Base-by-base conservation (phyloP, 345 rosid species). In the Tarenaya hassleriana region DNA sequence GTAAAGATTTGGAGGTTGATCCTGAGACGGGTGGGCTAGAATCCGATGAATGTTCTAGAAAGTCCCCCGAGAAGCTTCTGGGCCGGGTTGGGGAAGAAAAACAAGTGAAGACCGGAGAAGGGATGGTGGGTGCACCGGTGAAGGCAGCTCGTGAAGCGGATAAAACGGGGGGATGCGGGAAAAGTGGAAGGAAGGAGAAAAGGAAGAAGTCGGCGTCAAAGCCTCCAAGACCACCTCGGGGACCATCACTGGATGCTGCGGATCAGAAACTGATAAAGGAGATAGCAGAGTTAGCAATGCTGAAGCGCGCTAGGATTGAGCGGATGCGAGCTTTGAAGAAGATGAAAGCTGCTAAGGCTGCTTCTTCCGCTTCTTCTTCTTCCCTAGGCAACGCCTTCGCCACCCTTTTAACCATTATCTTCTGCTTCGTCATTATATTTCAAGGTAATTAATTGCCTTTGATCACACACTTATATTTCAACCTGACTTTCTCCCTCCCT, bases 151-250 rank as follows among this genome's bases (percentile, higher is more conserved):
- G 40, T 7, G 45, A 32, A 43, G 54, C 15, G 11, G 42, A 52
- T 3, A 55, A 5, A 53, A 73, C 72, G 51, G 58, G 67, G 51
- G 77, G 46, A 45, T 72, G 63, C 20, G 63, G 55, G 16, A 72
- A 65, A 34, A 69, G 54, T 60, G 60, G 43, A 21, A 71, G 59
- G 44, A 80, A 76, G 64, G 88, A 70, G 67, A 78, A 79, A 47
- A 66, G 64, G 18, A 83, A 74, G 49, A 82, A 73, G 49, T 60
- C 63, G 4, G 85, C 77, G 50, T 78, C 57, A 69, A 88, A 86
- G 60, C 98, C 98, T 63, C 99, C 98, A 3, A 69, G 89, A n/a
- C 91, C 97, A 18, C 98, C 97, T 0, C 74, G 81, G 58, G 86
- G 92, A 50, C 97, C 95, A 8, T 80, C 86, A 4, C 49, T 94